Percentiles rank a stretch among this genome's conserved stretches.
These are phyloP conservation scores for Xylaria sp. DNA, from an alignment of 2,329 filamentous ascomycete genomes.

Conservation along the genomic window DNA sequence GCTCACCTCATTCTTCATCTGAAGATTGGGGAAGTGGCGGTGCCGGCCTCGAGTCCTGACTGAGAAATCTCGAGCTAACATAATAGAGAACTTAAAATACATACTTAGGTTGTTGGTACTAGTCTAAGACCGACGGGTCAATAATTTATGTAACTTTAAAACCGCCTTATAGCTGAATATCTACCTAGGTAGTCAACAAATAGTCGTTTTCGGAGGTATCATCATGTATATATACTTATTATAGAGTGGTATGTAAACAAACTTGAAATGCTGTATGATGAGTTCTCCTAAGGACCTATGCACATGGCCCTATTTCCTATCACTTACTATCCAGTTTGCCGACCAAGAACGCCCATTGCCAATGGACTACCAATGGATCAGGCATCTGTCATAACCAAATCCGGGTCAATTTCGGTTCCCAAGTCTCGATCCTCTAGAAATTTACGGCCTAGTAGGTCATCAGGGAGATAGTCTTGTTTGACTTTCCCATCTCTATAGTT, in stretches of 20 bases:
- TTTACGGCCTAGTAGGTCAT: constrained; percentile 71
- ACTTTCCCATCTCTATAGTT: constrained; percentile 86
- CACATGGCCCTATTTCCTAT: constrained; percentile 5
- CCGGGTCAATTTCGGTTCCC: constrained; percentile 80
- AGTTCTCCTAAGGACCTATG: constrained; percentile 2
- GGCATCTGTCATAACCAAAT: constrained; percentile 59
- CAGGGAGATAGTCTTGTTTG: constrained; percentile 89
- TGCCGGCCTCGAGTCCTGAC: not conserved
- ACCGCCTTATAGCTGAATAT: not conserved
- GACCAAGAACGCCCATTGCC: constrained; percentile 1
- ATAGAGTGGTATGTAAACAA: constrained; percentile 20
- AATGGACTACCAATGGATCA: constrained; percentile 20
- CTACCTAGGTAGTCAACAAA: not conserved
- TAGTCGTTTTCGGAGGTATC: not conserved
- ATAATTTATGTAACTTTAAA: not conserved
- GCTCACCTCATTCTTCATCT: too few relatives aligned
- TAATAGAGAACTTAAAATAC: too few relatives aligned
- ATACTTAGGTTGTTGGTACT: too few relatives aligned
- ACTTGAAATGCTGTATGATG: not conserved
- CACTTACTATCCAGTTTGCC: constrained; percentile 5
- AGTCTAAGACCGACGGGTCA: too few relatives aligned
- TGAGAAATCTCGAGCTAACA: constrained; percentile 3
- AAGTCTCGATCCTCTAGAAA: constrained; percentile 87
- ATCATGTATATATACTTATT: constrained; percentile 11
- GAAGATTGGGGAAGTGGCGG: not conserved